These are phyloP conservation scores for Acephala macrosclerotiorum DNA, from an alignment of 2,329 filamentous ascomycete species.

Conservation along the genomic window DNA sequence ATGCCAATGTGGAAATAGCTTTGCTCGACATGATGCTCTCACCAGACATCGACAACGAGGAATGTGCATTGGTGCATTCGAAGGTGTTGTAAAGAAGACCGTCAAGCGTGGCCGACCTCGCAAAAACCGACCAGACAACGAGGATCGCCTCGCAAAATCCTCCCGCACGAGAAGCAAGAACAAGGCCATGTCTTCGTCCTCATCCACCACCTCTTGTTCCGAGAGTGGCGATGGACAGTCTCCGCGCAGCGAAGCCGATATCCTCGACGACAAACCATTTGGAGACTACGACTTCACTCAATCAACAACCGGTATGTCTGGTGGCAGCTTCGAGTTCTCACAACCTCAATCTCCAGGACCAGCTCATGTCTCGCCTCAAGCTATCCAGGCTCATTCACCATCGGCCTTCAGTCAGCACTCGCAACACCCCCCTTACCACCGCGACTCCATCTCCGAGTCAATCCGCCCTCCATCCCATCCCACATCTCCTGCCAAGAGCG, in stretches of 20 bases:
- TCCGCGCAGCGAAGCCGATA: slow-evolving; percentile 55
- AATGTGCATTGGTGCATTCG: slow-evolving; percentile 95
- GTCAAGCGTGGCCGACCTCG: slow-evolving; percentile 71
- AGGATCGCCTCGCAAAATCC: slow-evolving; percentile 63
- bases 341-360: slow-evolving; percentile 36
- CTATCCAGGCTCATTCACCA: slow-evolving; percentile 41
- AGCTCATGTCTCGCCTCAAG: slow-evolving; percentile 41
- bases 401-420: slow-evolving; percentile 38
- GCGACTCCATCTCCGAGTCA: slow-evolving; percentile 32
- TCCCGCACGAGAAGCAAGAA: slow-evolving; percentile 63
- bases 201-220: slow-evolving; percentile 63
- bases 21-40: slow-evolving; percentile 93
- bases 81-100: slow-evolving; percentile 74
- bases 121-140: slow-evolving; percentile 63
- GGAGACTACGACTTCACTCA: slow-evolving; percentile 47
- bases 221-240: slow-evolving; percentile 64
- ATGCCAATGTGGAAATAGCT: slow-evolving; percentile 92
- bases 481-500: slow-evolving; percentile 58
- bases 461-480: slow-evolving; percentile 46
- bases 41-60: slow-evolving; percentile 93
- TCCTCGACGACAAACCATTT: slow-evolving; percentile 47
- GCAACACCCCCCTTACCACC: slow-evolving; percentile 27
- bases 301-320: slow-evolving; percentile 43
- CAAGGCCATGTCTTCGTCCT: slow-evolving; percentile 47
- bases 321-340: slow-evolving; percentile 48